Evolutionary conservation across 2,329 filamentous ascomycete genomes (phyloP).

Genomic region (Didymella sp.): DNA sequence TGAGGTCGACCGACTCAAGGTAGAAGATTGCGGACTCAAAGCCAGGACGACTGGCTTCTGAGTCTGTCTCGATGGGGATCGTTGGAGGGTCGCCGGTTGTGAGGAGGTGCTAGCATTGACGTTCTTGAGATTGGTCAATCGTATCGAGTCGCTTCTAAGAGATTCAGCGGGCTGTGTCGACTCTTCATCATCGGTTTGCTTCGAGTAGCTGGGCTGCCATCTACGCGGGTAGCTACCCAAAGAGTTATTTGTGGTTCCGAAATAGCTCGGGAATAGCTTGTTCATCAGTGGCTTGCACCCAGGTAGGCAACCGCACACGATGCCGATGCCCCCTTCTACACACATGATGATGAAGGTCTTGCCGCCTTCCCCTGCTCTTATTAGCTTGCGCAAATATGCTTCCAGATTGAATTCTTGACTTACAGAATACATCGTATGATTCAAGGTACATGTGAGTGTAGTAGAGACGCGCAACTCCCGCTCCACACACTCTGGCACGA

Average conservation of each 20-base stretch:
- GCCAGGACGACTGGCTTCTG: not conserved
- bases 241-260: constrained; percentile 22
- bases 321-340: constrained; percentile 39
- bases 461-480: constrained; percentile 40
- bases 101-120: not conserved
- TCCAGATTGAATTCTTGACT: not conserved
- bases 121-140: not conserved
- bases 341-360: constrained; percentile 37
- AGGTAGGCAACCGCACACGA: constrained; percentile 43
- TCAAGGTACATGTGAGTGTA: constrained; percentile 36
- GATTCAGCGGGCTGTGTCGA: not conserved
- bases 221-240: constrained; percentile 10
- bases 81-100: not conserved
- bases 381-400: not conserved
- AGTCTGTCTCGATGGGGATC: not conserved
- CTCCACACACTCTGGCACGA: constrained; percentile 44
- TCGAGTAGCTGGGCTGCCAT: constrained; percentile 12
- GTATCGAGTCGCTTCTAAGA: constrained; percentile 1
- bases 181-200: constrained; percentile 11
- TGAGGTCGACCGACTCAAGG: constrained; percentile 1
- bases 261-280: constrained; percentile 36
- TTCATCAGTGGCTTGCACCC: constrained; percentile 44
- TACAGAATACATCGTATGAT: constrained; percentile 40
- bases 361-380: constrained; percentile 32
- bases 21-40: not conserved